Conservation (phyloP, 345 rosid species). For the Stellera chamaejasme region DNA sequence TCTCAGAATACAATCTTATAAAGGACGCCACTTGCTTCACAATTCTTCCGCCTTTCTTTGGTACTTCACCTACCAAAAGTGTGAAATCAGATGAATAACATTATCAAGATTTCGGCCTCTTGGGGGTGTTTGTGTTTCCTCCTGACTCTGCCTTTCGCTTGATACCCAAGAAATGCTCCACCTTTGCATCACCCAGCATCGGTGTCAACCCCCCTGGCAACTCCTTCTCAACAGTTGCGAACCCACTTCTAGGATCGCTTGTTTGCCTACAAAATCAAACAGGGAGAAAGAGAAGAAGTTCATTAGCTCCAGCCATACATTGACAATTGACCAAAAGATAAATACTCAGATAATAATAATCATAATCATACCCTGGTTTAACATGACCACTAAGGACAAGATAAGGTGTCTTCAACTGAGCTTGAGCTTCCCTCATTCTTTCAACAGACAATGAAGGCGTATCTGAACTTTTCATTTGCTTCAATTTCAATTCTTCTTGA, state of each 20-base stretch:
- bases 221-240: slow-evolving; percentile 87
- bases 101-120: slow-evolving; percentile 55
- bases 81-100: too few relatives aligned
- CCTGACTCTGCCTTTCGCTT: slow-evolving; percentile 55
- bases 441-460: slow-evolving; percentile 86
- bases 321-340: background rate
- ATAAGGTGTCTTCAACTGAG: slow-evolving; percentile 78
- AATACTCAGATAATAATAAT: background rate
- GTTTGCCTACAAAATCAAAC: slow-evolving; percentile 46
- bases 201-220: slow-evolving; percentile 79
- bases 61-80: too few relatives aligned
- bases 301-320: background rate
- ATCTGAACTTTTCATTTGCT: slow-evolving; percentile 98
- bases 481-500: slow-evolving; percentile 82
- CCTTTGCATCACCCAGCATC: slow-evolving; percentile 95
- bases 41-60: too few relatives aligned
- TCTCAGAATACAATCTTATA: too few relatives aligned
- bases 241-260: slow-evolving; percentile 83
- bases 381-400: slow-evolving; percentile 97
- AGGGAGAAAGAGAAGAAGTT: background rate
- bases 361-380: slow-evolving; percentile 70
- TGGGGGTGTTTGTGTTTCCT: slow-evolving; percentile 32
- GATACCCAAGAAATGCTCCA: slow-evolving; percentile 93
- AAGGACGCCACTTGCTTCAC: too few relatives aligned
- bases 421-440: slow-evolving; percentile 96